Conservation (phyloP, 108 stramenopile genomes). For the Skeletonema potamos region DNA sequence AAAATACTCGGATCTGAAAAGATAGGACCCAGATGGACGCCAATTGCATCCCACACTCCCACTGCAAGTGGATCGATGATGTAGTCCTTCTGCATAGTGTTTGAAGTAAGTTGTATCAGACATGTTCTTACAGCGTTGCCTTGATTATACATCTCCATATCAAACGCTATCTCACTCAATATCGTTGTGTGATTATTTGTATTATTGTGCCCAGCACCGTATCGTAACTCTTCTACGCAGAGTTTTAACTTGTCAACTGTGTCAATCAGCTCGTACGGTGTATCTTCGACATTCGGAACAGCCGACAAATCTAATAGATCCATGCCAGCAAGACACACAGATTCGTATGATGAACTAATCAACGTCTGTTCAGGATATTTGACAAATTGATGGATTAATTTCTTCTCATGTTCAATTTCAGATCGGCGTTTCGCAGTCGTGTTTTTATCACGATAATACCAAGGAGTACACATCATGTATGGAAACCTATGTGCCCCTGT, state of each 20-base stretch:
- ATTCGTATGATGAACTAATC: slow-evolving; percentile 53
- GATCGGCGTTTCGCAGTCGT: slow-evolving; percentile 3
- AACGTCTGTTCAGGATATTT: slow-evolving; percentile 33
- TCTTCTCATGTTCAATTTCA: slow-evolving; percentile 35
- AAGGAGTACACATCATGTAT: slow-evolving; percentile 51
- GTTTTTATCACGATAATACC: slow-evolving; percentile 50
- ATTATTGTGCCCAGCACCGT: slow-evolving; percentile 3
- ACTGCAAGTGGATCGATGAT: slow-evolving; percentile 80
- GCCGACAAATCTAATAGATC: slow-evolving; percentile 47
- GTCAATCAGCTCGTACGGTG: slow-evolving; percentile 64
- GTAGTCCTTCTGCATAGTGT: slow-evolving; percentile 55
- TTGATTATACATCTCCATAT: slow-evolving; percentile 75
- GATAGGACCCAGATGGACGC: slow-evolving; percentile 56
- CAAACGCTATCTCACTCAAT: slow-evolving; percentile 70
- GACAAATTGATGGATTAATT: slow-evolving; percentile 11
- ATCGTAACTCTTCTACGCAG: slow-evolving; percentile 59
- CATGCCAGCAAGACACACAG: slow-evolving; percentile 47
- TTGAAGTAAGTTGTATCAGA: slow-evolving; percentile 72
- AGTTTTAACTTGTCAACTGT: slow-evolving; percentile 60
- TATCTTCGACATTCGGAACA: slow-evolving; percentile 43
- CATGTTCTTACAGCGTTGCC: slow-evolving; percentile 48
- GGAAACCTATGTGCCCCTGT: slow-evolving; percentile 8
- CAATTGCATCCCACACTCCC: slow-evolving; percentile 68
- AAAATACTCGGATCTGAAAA: slow-evolving; percentile 87
- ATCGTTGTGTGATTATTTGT: neutral